Evolutionary conservation across 1,284 basidiomycete genomes (phyloP), one percentile per base, ranked within the genome.

Genomic region (Amylostereum areolatum): DNA sequence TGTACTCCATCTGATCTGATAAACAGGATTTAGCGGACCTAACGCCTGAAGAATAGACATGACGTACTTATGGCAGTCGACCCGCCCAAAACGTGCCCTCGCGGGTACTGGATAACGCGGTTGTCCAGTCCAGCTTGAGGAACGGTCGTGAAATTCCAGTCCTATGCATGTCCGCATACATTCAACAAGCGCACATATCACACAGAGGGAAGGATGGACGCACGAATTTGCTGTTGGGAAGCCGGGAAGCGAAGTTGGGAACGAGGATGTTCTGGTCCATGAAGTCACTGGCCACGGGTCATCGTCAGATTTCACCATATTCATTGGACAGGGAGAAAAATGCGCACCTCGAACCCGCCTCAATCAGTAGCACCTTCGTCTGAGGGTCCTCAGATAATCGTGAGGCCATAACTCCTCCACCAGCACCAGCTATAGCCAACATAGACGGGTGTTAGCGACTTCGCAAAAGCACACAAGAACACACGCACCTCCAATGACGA

Each of bases 1-100:
- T 66, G 54, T 69, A 70, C 4, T 63, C 57, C 47, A 70, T 57
- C 43, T 59, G 65, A 47, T 73, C 69, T 72, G 35, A 5, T 31
- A 4, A 29, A 30, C 12, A 18, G 7, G 28, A 42, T 9, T 4
- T 9, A 30, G 9, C 10, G 9, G 9, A 41, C 3, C 4, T 5
- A 11, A 5, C 11, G 27, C 24, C 7, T 36, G n/a, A n/a, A n/a
- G 5, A 5, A 6, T 12, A 25, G 5, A 39, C 41, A 41, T 32
- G 24, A 63, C 66, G 51, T 47, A 68, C 68, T 70, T 34, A 64
- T 60, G 7, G 56, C 57, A 31, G 58, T 65, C 18, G 59, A 61
- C 6, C 68, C 68, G 11, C 68, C 67, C 3, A 70, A 56, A 10
- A 64, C 50, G 10, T 53, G 50, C 7, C 67, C 68, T 25, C 66